phyloP scores from a whole-genome alignment of 78 protist genomes.

The slime mould (Dictyostelium discoideum) region DNA sequence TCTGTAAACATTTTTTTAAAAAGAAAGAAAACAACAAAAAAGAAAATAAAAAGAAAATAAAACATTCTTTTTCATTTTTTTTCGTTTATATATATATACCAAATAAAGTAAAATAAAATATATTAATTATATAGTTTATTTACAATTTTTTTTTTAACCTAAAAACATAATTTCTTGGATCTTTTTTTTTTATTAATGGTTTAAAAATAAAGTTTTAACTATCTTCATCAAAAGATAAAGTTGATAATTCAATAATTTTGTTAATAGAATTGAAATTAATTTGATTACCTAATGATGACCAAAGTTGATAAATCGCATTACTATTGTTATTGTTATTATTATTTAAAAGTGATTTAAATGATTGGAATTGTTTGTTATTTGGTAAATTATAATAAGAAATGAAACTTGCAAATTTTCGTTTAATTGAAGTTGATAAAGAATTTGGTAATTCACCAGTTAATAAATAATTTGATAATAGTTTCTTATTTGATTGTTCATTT shows the following conservation, averaged over 20 bases:
- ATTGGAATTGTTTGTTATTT: not conserved
- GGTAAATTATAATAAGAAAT: conserved; percentile 6
- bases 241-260: not conserved
- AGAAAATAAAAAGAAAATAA: not conserved
- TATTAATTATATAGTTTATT: not conserved
- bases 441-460: conserved; percentile 1
- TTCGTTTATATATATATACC: not conserved
- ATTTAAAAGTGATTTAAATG: not conserved
- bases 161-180: too few species aligned
- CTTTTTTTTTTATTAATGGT: too few species aligned
- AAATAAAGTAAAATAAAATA: not conserved
- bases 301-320: not conserved
- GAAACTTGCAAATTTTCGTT: not conserved
- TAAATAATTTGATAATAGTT: conserved; percentile 17
- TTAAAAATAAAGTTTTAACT: too few species aligned
- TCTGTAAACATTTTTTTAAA: not conserved
- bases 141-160: not conserved
- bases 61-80: not conserved
- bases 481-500: not conserved
- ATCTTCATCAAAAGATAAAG: not conserved
- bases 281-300: not conserved
- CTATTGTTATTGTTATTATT: not conserved
- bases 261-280: not conserved
- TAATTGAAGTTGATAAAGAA: not conserved
- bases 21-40: not conserved